Evolutionary conservation across 2,329 filamentous ascomycete genomes (phyloP), one percentile per base, ranked within the genome.

Genomic region (Claviceps cyperi): DNA sequence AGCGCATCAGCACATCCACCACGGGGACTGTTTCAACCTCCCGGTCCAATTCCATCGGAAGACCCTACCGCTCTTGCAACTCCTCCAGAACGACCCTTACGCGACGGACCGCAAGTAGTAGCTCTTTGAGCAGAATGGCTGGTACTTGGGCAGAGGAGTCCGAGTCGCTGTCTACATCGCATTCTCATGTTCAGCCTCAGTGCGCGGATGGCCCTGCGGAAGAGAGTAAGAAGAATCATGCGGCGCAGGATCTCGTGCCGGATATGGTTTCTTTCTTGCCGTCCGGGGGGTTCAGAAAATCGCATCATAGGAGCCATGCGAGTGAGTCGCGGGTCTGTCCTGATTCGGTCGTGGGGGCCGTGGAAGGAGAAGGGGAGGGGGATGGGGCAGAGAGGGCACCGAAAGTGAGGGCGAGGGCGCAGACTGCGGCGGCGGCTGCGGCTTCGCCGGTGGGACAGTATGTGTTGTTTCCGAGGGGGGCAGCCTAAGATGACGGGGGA

Each of bases 1-100:
- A 73, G 50, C 73, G 76, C 15, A 70, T 69, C 21, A 79, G 76
- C 62, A 75, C 74, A 11, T 79, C 75, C 6, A 80, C 77, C 5
- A 76, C 70, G 1, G 69, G 63, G 22, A 79, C 75, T 47, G 64
- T 65, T 51, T 69, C 70, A 15, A 76, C 71, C 3, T 65, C 65
- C 28, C 67, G 68, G 21, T 74, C 73, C 1, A 66, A 68, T 28
- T 74, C 71, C 17, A 71, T 66, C 44, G 71, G 66, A 47, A 70
- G 73, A 51, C 74, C 74, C 24, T 75, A 78, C 60, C 67, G 71
- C 46, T 80, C 77, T 13, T 69, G 70, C 15, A 68, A 71, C 24
- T 80, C 76, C 4, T 72, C 69, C 9, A 73, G 72, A 52, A 78
- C 76, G 1, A 72, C 72, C 39, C 66, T 75, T 51, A 78, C 75